Conservation (phyloP, 805 yeast species). For the Ogataea corticis region DNA sequence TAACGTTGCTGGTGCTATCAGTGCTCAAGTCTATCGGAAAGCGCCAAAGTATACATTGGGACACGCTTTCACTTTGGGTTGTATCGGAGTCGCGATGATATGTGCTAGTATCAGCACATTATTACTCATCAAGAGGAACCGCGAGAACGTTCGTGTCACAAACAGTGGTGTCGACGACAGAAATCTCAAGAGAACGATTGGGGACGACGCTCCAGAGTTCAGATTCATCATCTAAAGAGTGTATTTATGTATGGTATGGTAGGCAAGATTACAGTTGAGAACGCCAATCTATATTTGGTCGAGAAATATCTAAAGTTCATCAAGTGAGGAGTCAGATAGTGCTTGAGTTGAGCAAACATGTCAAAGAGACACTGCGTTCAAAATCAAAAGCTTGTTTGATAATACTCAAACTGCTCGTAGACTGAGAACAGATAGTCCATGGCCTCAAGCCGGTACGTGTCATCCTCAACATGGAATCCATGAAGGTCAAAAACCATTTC, state of each 20-base stretch:
- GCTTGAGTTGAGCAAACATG: no score
- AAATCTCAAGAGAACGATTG: slow-evolving; percentile 6
- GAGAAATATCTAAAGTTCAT: no score
- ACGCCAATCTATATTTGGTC: no score
- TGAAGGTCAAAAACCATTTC: slow-evolving; percentile 1
- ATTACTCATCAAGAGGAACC: slow-evolving; percentile 7
- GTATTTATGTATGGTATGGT: no score
- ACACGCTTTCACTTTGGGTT: slow-evolving; percentile 41
- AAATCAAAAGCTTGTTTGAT: no score
- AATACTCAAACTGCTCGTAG: not conserved
- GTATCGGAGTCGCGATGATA: slow-evolving; percentile 17
- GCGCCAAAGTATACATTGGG: slow-evolving; percentile 41
- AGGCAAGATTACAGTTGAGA: no score
- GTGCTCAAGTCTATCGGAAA: slow-evolving; percentile 43
- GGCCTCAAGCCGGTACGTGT: not conserved
- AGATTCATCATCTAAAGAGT: slow-evolving; percentile 7
- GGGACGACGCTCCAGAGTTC: slow-evolving; percentile 16
- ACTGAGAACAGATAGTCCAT: not conserved
- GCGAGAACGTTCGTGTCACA: slow-evolving; percentile 7
- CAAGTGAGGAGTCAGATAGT: no score
- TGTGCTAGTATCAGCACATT: slow-evolving; percentile 4
- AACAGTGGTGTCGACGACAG: slow-evolving; percentile 12
- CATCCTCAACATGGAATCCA: not conserved
- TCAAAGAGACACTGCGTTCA: no score
- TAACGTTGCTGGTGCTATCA: slow-evolving; percentile 45